Conservation (phyloP, 2,329 filamentous ascomycete species). For the Venturia oleaginea region DNA sequence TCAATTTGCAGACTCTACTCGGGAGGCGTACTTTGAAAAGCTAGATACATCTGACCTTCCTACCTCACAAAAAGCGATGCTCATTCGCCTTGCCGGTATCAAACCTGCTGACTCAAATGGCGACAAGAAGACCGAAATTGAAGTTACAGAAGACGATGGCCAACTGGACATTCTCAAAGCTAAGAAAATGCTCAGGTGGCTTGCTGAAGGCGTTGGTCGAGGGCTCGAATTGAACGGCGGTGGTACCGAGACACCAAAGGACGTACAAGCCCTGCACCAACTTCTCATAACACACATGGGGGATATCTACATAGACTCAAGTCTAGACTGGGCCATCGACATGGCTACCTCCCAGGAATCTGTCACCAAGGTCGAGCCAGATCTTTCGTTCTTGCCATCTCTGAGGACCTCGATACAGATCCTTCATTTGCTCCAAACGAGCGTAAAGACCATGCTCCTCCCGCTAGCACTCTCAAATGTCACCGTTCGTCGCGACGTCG, state of each 20-base stretch:
- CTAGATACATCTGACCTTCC: conserved; percentile 85
- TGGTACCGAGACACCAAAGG: conserved; percentile 82
- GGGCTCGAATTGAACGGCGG: conserved; percentile 77
- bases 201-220: conserved; percentile 87
- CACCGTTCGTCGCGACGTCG: conserved; percentile 81
- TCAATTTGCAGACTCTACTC: conserved; percentile 76
- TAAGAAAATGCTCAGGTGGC: conserved; percentile 97
- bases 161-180: conserved; percentile 72
- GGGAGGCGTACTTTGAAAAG: conserved; percentile 83
- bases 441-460: conserved; percentile 81
- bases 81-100: conserved; percentile 79
- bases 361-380: conserved; percentile 70
- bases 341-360: conserved; percentile 67
- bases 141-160: conserved; percentile 85
- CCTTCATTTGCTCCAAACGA: conserved; percentile 86
- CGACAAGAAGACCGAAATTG: conserved; percentile 68
- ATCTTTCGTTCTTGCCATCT: conserved; percentile 71
- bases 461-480: conserved; percentile 83
- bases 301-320: conserved; percentile 63
- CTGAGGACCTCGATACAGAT: conserved; percentile 79
- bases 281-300: conserved; percentile 82
- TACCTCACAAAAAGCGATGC: conserved; percentile 78
- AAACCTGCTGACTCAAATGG: conserved; percentile 54
- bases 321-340: conserved; percentile 55
- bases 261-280: conserved; percentile 76